phyloP scores from a whole-genome alignment of 345 rosid species.

The Acer yangbiense region DNA sequence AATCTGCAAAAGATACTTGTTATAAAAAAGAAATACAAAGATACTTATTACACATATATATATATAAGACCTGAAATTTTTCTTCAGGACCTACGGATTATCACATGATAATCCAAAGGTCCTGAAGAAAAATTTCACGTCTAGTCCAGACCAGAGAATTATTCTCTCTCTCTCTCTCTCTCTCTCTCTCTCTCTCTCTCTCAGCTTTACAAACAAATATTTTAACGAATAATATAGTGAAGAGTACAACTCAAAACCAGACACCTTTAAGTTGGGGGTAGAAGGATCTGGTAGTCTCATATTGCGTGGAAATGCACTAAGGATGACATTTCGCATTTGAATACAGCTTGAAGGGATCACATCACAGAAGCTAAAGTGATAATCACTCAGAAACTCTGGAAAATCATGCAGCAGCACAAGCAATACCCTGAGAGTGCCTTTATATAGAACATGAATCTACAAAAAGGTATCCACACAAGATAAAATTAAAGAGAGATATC shows the following conservation, averaged over 20 bases:
- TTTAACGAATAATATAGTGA: neutral
- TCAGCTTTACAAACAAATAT: neutral
- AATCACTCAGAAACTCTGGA: conserved; percentile 43
- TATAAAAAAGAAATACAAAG: neutral
- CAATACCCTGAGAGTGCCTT: conserved; percentile 43
- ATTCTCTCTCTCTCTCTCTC: too few relatives aligned
- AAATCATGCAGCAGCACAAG: conserved; percentile 47
- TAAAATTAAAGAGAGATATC: neutral
- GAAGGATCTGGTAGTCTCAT: conserved; percentile 52
- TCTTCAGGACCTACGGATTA: too few relatives aligned
- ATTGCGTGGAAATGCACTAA: conserved; percentile 42
- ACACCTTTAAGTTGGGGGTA: conserved; percentile 45
- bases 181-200: too few relatives aligned
- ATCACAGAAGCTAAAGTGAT: conserved; percentile 45
- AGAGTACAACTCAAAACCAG: neutral
- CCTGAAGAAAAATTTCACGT: too few relatives aligned
- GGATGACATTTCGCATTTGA: conserved; percentile 45
- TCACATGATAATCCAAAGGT: too few relatives aligned
- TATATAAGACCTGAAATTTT: neutral
- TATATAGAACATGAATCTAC: conserved; percentile 38
- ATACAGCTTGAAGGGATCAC: conserved; percentile 48
- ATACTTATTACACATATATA: neutral
- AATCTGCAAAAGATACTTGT: conserved; percentile 25
- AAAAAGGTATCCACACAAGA: neutral
- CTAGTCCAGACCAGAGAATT: too few relatives aligned